Evolutionary conservation across 495 filamentous ascomycete genomes (phyloP), one percentile per base, ranked within the genome.

Genomic region (Lasiosphaeria miniovina): DNA sequence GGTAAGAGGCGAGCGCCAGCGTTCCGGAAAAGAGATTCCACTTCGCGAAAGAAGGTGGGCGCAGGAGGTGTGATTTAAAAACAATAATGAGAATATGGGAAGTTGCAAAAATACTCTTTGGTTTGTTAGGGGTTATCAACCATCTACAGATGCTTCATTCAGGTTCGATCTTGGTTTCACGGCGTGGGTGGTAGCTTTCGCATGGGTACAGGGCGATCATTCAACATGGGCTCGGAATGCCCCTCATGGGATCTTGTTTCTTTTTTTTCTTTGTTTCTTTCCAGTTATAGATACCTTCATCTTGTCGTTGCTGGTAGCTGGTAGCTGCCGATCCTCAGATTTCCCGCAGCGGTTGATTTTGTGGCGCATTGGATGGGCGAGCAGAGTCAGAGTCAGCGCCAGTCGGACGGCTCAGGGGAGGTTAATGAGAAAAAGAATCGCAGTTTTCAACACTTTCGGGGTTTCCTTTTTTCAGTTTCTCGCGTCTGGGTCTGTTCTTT

Each of bases 41-140:
- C 62, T 94, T 54, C 81, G 95, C 50, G 94, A 98, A 78, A 79
- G 81, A 70, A 81, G 90, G 66, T 98, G 94, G 94, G 86, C 89
- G 12, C 81, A 89, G 65, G 80, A 84, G 60, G 57, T 68, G 57
- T 74, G 58, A 55, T 14, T 61, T 61, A 4, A 31, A 31, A 31
- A 31, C 35, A 11, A 17, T 31, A 14, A 4, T 32, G 34, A 34
- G 32, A 33, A n/a, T 38, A 34, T 36, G 36, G 10, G 50, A 34
- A 52, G 50, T 52, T 34, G 24, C 24, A 4, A 31, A 31, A 31
- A 31, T 52, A 11, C 49, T 31, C 7, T 15, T 32, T 12, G 50
- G 50, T 34, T 8, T 38, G 50, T 36, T 52, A 33, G 50, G 50
- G 38, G 50, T 52, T 34, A 46, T 41, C 15, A 9, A 5, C 3